Evolutionary conservation across 2,329 filamentous ascomycete genomes (phyloP).

Genomic region (Emergomyces pasteurianus): DNA sequence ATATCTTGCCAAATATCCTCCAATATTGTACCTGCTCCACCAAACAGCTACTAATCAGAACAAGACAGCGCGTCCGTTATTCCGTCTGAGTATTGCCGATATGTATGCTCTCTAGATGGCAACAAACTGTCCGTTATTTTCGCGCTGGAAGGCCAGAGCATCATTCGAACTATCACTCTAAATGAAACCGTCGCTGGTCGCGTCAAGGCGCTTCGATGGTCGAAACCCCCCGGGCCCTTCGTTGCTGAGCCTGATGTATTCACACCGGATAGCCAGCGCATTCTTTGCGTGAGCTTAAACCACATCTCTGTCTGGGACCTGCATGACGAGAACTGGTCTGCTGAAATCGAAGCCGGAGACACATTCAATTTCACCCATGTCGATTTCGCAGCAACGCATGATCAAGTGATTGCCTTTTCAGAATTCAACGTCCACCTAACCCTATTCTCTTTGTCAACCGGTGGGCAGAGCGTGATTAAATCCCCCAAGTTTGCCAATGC

Average conservation of each 20-base stretch:
- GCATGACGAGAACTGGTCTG: constrained; percentile 24
- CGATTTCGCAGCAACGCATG: constrained; percentile 27
- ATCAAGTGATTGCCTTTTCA: constrained; percentile 29
- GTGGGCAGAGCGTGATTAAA: constrained; percentile 28
- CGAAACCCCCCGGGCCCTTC: background rate
- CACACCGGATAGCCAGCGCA: constrained; percentile 13
- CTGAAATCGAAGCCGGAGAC: constrained; percentile 31
- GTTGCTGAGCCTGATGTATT: constrained; percentile 1
- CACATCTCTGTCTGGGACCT: constrained; percentile 28
- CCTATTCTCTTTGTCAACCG: constrained; percentile 24
- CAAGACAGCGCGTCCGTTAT: background rate
- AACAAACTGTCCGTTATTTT: background rate
- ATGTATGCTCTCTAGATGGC: background rate
- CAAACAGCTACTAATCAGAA: background rate
- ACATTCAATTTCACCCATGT: constrained; percentile 21
- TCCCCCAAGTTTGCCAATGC: constrained; percentile 27
- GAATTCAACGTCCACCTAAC: constrained; percentile 29
- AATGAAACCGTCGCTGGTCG: background rate
- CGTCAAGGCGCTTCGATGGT: constrained; percentile 1
- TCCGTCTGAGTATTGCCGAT: constrained; percentile 3
- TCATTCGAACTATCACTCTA: constrained; percentile 1
- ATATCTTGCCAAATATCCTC: background rate
- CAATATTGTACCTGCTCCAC: no score
- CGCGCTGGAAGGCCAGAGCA: background rate
- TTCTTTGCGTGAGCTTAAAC: constrained; percentile 24